Evolutionary conservation across 768 basidiomycete genomes (phyloP).

Genomic region (Termitomyces sp.): DNA sequence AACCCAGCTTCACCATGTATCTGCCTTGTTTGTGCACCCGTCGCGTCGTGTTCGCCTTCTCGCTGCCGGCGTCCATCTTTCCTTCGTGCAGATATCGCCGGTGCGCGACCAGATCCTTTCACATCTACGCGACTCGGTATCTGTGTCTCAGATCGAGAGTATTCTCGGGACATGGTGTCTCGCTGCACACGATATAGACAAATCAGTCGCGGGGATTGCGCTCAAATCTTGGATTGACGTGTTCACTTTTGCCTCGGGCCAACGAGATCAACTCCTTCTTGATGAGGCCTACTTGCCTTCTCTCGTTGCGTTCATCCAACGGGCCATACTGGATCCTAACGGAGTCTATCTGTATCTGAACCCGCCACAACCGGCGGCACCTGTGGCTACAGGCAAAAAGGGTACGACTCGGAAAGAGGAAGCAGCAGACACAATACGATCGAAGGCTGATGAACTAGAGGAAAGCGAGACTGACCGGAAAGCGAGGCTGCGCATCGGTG

Average conservation of each 20-base stretch:
- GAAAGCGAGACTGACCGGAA: slow-evolving; percentile 67
- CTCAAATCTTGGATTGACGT: slow-evolving; percentile 48
- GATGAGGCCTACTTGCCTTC: slow-evolving; percentile 24
- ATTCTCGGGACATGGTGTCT: slow-evolving; percentile 73
- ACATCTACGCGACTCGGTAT: slow-evolving; percentile 43
- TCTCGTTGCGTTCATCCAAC: slow-evolving; percentile 47
- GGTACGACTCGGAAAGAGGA: slow-evolving; percentile 24
- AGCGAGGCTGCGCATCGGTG: slow-evolving; percentile 65
- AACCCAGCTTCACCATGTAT: slow-evolving; percentile 77
- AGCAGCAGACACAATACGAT: slow-evolving; percentile 27
- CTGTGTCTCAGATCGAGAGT: slow-evolving; percentile 45
- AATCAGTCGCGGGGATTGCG: slow-evolving; percentile 47
- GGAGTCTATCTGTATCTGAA: slow-evolving; percentile 58
- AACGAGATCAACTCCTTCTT: slow-evolving; percentile 22
- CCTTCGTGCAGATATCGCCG: slow-evolving; percentile 53
- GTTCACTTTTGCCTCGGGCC: slow-evolving; percentile 15
- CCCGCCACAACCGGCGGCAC: slow-evolving; percentile 44
- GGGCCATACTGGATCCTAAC: slow-evolving; percentile 55
- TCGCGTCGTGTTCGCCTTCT: slow-evolving; percentile 68
- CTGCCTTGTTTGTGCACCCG: slow-evolving; percentile 74
- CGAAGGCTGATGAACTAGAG: slow-evolving; percentile 55
- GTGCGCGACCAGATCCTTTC: slow-evolving; percentile 44
- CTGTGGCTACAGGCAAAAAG: slow-evolving; percentile 28
- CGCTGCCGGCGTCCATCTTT: slow-evolving; percentile 55
- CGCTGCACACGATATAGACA: slow-evolving; percentile 67